Percentiles rank a stretch among this genome's conserved stretches.
Evolutionary conservation across 2,329 filamentous ascomycete genomes (phyloP).

Genomic region (Talaromyces funiculosus): DNA sequence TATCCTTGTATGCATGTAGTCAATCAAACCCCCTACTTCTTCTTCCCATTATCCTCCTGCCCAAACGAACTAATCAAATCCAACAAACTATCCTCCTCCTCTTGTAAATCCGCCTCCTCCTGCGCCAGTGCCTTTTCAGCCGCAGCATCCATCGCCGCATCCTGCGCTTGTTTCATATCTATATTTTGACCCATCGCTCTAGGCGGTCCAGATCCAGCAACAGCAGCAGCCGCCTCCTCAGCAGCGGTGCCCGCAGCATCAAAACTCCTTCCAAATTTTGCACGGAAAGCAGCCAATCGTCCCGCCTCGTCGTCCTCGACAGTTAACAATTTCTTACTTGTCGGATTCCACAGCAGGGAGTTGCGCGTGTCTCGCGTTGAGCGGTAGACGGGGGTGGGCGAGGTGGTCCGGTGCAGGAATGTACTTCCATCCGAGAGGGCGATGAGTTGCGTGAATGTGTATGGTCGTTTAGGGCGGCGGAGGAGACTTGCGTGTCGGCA

Average conservation of each 20-base stretch:
- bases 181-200: slow-evolving; percentile 22
- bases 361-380: slow-evolving; percentile 81
- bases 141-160: slow-evolving; percentile 38
- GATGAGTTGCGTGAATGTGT: slow-evolving; percentile 95
- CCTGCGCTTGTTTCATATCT: slow-evolving; percentile 19
- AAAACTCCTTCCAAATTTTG: slow-evolving; percentile 76
- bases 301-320: slow-evolving; percentile 95
- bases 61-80: slow-evolving; percentile 52
- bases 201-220: slow-evolving; percentile 18
- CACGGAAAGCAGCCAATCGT: slow-evolving; percentile 76
- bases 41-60: slow-evolving; percentile 32
- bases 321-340: slow-evolving; percentile 71
- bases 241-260: slow-evolving; percentile 52
- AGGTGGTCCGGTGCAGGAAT: slow-evolving; percentile 52
- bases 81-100: slow-evolving; percentile 51
- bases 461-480: slow-evolving; percentile 80
- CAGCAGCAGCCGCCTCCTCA: slow-evolving; percentile 26
- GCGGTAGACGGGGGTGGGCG: slow-evolving; percentile 52
- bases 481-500: slow-evolving; percentile 79
- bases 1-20: neutral
- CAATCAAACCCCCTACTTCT: slow-evolving; percentile 1
- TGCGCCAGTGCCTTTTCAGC: slow-evolving; percentile 31
- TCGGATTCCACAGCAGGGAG: slow-evolving; percentile 85
- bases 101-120: slow-evolving; percentile 44
- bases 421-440: slow-evolving; percentile 87